Percentiles rank a stretch among this genome's conserved stretches.
Evolutionary conservation across 2,329 filamentous ascomycete species (phyloP).

Genomic region (Ceratocystis variospora): DNA sequence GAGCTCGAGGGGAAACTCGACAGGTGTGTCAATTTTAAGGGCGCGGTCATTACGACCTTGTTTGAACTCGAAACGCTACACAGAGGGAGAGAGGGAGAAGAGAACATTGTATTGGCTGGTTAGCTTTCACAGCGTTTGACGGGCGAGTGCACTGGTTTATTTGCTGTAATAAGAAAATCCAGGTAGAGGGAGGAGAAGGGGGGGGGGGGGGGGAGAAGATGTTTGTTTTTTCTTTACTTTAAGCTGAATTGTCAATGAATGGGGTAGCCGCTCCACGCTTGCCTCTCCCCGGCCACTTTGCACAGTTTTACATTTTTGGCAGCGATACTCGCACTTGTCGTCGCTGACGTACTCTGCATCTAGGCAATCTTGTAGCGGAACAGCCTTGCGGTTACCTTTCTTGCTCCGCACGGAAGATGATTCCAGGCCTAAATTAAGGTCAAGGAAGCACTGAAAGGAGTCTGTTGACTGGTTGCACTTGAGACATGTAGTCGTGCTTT

Average conservation of each 20-base stretch:
- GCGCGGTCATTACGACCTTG: slow-evolving; percentile 52
- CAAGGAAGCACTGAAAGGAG: slow-evolving; percentile 77
- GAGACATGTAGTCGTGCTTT: slow-evolving; percentile 80
- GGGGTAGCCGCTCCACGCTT: slow-evolving; percentile 70
- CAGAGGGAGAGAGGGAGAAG: not conserved
- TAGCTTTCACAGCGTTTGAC: not conserved
- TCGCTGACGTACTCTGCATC: slow-evolving; percentile 74
- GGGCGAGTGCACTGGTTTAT: too few relatives aligned
- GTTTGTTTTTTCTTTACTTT: slow-evolving; percentile 45
- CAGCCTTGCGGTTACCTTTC: slow-evolving; percentile 30
- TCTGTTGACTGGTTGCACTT: slow-evolving; percentile 72
- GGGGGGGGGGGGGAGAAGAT: not conserved
- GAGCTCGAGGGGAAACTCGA: slow-evolving; percentile 72
- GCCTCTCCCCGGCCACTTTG: slow-evolving; percentile 75
- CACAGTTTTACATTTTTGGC: slow-evolving; percentile 60
- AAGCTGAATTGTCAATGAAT: slow-evolving; percentile 80
- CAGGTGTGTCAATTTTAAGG: slow-evolving; percentile 75
- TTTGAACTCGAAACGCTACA: slow-evolving; percentile 58
- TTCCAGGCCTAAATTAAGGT: slow-evolving; percentile 79
- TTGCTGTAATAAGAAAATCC: too few relatives aligned
- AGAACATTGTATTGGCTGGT: not conserved
- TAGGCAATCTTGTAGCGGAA: slow-evolving; percentile 59
- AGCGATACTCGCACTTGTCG: slow-evolving; percentile 83
- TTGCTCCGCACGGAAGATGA: slow-evolving; percentile 53
- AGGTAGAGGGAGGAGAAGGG: not conserved